Base-by-base conservation (phyloP, 805 yeast species). In the Ogataea pignaliae region DNA sequence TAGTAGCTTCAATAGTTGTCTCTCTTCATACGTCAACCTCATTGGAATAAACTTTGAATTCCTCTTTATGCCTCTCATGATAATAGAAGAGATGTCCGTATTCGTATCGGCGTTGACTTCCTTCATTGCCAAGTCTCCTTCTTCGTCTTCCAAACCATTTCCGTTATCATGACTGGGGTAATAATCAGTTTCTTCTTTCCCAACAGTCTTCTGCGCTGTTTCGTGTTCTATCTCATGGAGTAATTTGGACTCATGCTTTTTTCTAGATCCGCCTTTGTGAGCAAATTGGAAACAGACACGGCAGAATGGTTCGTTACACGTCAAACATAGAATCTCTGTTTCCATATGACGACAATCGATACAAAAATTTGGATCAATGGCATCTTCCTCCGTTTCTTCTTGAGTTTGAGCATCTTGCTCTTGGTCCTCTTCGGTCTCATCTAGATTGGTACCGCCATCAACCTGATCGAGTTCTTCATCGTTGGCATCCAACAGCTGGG, bases 261-360 rank as follows among this genome's bases (percentile, higher is more conserved):
- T 75, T 53, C 85, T 65, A 43, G 75, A 71, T 14, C 93, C 93
- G 29, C 85, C 83, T 43, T 82, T 71, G 55, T 85, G 93, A 17
- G 83, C 69, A 66, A 82, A 74, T 37, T 71, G 78, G 55, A 76
- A 84, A 57, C 91, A 85, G 3, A 83, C 86, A 29, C 73, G 70
- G 62, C 93, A 85, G 54, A 81, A 85, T 13, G 69, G 69, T 54
- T 85, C 91, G 34, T 74, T 77, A 63, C 93, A 85, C 44, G 71
- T 72, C 29, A 64, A 56, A 61, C 93, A 85, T 32, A 68, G 60
- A n/a, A 81, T 61, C 52, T 82, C 87, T 3, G 76, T 67, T 16
- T 86, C 83, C 79, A 81, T 86, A 57, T 84, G 88, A 32, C 76
- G 76, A 60, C 93, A 85, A 51, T 85, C 91, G 14, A 79, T 71